Base-by-base conservation (phyloP, 169 alveolate species). In the Eimeria praecox region DNA sequence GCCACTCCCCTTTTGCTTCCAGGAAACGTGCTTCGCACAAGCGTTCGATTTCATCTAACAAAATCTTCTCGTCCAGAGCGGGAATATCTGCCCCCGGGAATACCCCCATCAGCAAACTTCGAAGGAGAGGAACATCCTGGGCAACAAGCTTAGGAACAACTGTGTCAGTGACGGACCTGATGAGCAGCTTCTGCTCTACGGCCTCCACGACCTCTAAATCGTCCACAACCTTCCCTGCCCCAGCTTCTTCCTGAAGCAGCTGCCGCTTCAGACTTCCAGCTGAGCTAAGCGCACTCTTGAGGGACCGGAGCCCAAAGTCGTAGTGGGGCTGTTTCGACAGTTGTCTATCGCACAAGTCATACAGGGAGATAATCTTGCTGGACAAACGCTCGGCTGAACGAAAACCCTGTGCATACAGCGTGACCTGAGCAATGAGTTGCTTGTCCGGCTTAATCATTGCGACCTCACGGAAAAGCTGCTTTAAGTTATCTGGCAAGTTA, bases 251-350 rank as follows among this genome's bases (percentile, higher is more conserved):
- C 83, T 91, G 95, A 75, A 91, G 91, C 82, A 98, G 98, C 88
- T 97, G 97, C 96, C 99, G 96, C 96, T 98, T 98, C 96, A 99
- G 96, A 78, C 98, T 98, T 54, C 99, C 99, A 27, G 99, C 99
- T 56, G 98, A 97, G 78, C 97, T 98, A n/a, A 99, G 97, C 33
- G 99, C 99, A 83, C 98, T 97, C 97, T 99, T 99, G 90, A 99
- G 97, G 8, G 99, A 99, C 85, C 99, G 97, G 56, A 99, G 97
- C 40, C 99, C 99, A 85, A 99, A 99, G 97, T 99, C 99, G 97
- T 99, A 99, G 95, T 99, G 99, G 52, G 99, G 99, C 96, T 99
- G 99, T 40, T 98, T 97, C 46, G 99, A 98, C 95, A 99, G 98
- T 99, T 99, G 99, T 80, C 98, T 97, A 44, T 97, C 98, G 96